Evolutionary conservation across 228 moss, liverwort and hornwort genomes (phyloP), one percentile per base, ranked within the genome.

Genomic region (Sphagnum magellanicum): DNA sequence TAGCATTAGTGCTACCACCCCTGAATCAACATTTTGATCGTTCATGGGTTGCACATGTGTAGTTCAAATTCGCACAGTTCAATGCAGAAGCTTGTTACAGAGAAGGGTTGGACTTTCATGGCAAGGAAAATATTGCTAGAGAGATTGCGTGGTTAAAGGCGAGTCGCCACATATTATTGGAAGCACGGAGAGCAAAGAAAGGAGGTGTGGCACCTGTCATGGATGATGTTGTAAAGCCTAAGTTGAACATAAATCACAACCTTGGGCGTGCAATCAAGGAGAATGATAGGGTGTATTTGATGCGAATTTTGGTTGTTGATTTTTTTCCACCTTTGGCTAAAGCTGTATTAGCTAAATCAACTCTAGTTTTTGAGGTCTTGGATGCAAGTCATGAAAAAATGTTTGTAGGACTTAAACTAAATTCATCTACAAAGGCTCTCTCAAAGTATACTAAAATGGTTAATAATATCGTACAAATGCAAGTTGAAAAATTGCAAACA

Each of bases 401-500:
- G 94, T 98, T 98, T 71, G 94, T 94, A 4, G 90, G 85, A 3
- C 79, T 98, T 65, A 94, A 94, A 52, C 98, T 94, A 47, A 94
- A 98, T 70, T 92, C 92, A 15, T 94, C 94, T 77, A 92, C 98
- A 55, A 98, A 98, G 89, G 98, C 98, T 2, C 89, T 98, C 10
- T 98, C 98, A 58, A 98, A 98, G 78, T 98, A 98, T 67, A 98
- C 98, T 16, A 94, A 98, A 75, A 98, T 98, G 98, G 80, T 98
- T 79, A 94, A 98, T 80, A 92, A 98, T 66, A 78, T 92, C 12
- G 92, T 94, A 50, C 81, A 94, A 67, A 80, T 81, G 14, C 98
- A 92, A 64, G 98, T 94, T n/a, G 98, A 98, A 71, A 98, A 90
- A 49, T 65, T 98, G 73, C 98, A 98, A 77, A 94, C 94, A 67